Evolutionary conservation across 257 asterid genomes (phyloP), one percentile per base, ranked within the genome.

Genomic region (Ophiorrhiza pumila): DNA sequence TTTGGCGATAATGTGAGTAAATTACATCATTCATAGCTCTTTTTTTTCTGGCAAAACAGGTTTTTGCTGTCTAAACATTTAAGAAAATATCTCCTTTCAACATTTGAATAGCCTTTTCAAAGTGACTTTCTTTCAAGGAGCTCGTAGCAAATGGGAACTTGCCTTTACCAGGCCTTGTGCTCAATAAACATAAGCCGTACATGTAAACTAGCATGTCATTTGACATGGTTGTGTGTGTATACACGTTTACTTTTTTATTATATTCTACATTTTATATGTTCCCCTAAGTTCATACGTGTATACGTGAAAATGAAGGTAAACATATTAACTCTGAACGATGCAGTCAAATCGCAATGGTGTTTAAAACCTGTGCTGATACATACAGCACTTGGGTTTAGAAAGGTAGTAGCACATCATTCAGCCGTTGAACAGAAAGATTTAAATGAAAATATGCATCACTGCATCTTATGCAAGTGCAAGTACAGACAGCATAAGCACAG

Each of bases 401-500:
- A 67, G 42, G 45, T 39, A 49, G 60, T 31, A 47, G 42, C 58
- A 68, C n/a, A 27, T 7, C 41, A 18, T 31, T 20, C 41, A 46
- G 41, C 7, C 35, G 18, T 15, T 31, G 61, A 60, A 63, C 27
- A 45, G 52, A 42, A 41, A 39, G 13, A 15, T 37, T 4, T 27
- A 4, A 13, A 31, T 25, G 20, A 29, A 4, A 35, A 10, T 17
- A 35, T 53, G 25, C 17, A 69, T 53, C 43, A 3, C 13, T 37
- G 41, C 17, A 52, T 35, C 23, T 9, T 32, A 41, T 25, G 45
- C 57, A 53, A 9, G 57, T 9, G 37, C n/a, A 8, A 56, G 34
- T 2, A 25, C 41, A 43, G 52, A n/a, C 17, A 67, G 49, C 47
- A 77, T 56, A 53, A 65, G 71, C 46, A 49, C n/a, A 37, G 35